These are phyloP conservation scores for Ophiostoma pallidulum DNA, from an alignment of 2,329 filamentous ascomycete species.

Conservation along the genomic window DNA sequence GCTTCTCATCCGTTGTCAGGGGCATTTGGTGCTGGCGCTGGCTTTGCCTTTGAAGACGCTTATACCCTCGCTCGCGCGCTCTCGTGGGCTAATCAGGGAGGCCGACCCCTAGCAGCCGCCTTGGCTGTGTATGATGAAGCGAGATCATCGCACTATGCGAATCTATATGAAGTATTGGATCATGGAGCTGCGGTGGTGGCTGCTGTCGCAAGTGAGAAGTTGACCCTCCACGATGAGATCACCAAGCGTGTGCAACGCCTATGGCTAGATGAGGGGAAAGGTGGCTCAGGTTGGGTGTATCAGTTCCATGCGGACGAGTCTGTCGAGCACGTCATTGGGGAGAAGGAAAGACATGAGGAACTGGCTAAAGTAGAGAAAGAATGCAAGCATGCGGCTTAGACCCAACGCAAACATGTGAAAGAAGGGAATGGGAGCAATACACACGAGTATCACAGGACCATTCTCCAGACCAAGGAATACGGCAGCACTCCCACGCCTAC, in stretches of 20 bases:
- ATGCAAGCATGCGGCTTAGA: no score
- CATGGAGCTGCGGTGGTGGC: neutral
- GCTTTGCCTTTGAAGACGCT: slow-evolving; percentile 16
- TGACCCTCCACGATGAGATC: slow-evolving; percentile 15
- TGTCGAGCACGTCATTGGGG: slow-evolving; percentile 7
- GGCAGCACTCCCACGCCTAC: no score
- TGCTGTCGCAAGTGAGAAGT: slow-evolving; percentile 4
- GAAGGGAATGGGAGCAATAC: no score
- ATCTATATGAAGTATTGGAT: slow-evolving; percentile 15
- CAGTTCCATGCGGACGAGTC: slow-evolving; percentile 12
- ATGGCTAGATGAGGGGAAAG: slow-evolving; percentile 1
- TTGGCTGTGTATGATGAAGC: slow-evolving; percentile 13
- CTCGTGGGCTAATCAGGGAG: slow-evolving; percentile 8
- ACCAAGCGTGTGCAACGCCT: slow-evolving; percentile 9
- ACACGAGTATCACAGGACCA: no score
- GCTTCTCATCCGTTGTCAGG: slow-evolving; percentile 37
- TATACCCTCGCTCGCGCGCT: slow-evolving; percentile 14
- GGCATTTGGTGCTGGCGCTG: slow-evolving; percentile 16
- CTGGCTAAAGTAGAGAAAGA: no score
- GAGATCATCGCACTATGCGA: slow-evolving; percentile 15
- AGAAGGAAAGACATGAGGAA: neutral
- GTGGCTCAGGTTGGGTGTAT: slow-evolving; percentile 13
- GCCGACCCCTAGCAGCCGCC: slow-evolving; percentile 1
- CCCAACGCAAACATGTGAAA: no score
- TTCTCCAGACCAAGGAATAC: no score